These are phyloP conservation scores for Kalaharituber pfeilii DNA, from an alignment of 2,329 filamentous ascomycete genomes.

Conservation along the genomic window DNA sequence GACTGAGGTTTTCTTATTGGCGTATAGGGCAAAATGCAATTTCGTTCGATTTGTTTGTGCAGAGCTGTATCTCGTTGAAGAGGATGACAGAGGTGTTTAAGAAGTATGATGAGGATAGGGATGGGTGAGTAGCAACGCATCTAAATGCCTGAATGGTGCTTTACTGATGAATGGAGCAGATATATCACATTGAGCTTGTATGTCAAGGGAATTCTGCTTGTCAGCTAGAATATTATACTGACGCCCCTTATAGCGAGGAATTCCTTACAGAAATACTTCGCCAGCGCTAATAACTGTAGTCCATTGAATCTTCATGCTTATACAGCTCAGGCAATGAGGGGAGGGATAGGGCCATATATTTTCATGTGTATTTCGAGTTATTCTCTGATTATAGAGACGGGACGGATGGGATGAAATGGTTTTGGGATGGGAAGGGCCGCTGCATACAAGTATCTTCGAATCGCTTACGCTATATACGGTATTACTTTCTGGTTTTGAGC, in stretches of 20 bases:
- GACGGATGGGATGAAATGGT: too few species aligned
- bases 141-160: neutral
- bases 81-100: slow-evolving; percentile 99
- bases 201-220: slow-evolving; percentile 22
- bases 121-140: slow-evolving; percentile 46
- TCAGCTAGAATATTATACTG: neutral
- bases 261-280: slow-evolving; percentile 40
- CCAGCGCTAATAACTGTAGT: slow-evolving; percentile 13
- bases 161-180: slow-evolving; percentile 3
- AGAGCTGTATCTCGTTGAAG: slow-evolving; percentile 91
- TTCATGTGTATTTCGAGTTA: too few species aligned
- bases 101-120: slow-evolving; percentile 91
- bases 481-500: too few species aligned
- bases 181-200: slow-evolving; percentile 38
- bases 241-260: slow-evolving; percentile 70
- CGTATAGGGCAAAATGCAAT: slow-evolving; percentile 22
- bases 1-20: neutral
- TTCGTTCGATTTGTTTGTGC: slow-evolving; percentile 82
- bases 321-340: too few species aligned
- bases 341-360: too few species aligned
- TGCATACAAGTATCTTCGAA: too few species aligned
- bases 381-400: too few species aligned
- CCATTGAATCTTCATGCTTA: neutral
- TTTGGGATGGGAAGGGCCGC: too few species aligned
- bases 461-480: too few species aligned